These are phyloP conservation scores for Chalciporus chontae DNA, from an alignment of 768 basidiomycete genomes.

Conservation along the genomic window DNA sequence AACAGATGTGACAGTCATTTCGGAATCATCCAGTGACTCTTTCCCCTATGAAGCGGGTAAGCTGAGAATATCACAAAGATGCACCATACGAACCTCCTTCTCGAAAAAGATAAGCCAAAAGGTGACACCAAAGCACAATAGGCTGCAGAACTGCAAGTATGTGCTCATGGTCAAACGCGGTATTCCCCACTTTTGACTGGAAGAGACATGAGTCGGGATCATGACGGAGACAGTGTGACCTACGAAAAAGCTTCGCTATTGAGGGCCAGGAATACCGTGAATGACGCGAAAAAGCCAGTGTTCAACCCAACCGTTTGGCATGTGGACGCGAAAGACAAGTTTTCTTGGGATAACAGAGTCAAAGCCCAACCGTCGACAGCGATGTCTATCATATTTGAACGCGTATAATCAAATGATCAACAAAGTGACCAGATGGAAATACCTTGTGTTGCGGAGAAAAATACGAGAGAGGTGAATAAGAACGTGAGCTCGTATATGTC, in stretches of 20 bases:
- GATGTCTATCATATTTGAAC: slow-evolving; percentile 59
- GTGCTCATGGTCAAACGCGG: slow-evolving; percentile 67
- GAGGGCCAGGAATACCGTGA: slow-evolving; percentile 95
- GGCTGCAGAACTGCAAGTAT: slow-evolving; percentile 84
- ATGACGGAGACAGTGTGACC: slow-evolving; percentile 20
- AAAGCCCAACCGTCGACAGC: slow-evolving; percentile 94
- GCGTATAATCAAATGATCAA: slow-evolving; percentile 11
- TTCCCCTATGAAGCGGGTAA: slow-evolving; percentile 53
- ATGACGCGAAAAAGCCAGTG: slow-evolving; percentile 92
- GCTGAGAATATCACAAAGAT: neutral
- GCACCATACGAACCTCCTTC: slow-evolving; percentile 64
- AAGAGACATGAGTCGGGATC: slow-evolving; percentile 6
- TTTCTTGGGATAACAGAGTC: slow-evolving; percentile 86
- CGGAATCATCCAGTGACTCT: slow-evolving; percentile 65
- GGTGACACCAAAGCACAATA: slow-evolving; percentile 81
- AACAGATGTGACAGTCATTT: slow-evolving; percentile 86
- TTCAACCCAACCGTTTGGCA: slow-evolving; percentile 98
- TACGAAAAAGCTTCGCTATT: slow-evolving; percentile 92
- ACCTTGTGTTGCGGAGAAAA: slow-evolving; percentile 98
- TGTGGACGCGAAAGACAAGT: slow-evolving; percentile 93
- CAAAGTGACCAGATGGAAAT: slow-evolving; percentile 13
- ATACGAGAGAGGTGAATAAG: slow-evolving; percentile 85
- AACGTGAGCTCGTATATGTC: slow-evolving; percentile 75
- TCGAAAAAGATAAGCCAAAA: slow-evolving; percentile 84
- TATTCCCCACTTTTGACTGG: slow-evolving; percentile 72